Percentiles rank a stretch among this genome's conserved stretches.
phyloP scores from a whole-genome alignment of 2,329 filamentous ascomycete species.

The Trichoderma koningiopsis region DNA sequence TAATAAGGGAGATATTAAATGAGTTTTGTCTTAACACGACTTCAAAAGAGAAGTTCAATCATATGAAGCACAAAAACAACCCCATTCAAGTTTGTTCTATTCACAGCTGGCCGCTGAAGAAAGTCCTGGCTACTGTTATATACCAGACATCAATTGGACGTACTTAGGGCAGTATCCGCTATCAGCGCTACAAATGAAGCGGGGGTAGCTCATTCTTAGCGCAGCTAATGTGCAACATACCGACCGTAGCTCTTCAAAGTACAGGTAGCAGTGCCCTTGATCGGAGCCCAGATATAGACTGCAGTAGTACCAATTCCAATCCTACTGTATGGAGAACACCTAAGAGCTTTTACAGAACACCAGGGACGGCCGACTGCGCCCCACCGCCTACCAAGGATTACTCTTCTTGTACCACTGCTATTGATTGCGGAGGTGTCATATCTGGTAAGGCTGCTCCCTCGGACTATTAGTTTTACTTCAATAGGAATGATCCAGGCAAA shows the following conservation, averaged over 20 bases:
- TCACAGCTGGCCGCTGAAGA: no score
- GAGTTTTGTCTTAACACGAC: not conserved
- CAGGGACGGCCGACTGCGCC: not conserved
- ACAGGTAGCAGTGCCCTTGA: not conserved
- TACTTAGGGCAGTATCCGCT: no score
- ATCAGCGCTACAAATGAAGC: no score
- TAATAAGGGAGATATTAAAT: not conserved
- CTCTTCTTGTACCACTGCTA: not conserved
- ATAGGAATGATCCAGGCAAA: not conserved
- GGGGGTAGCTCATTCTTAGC: no score
- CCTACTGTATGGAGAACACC: not conserved
- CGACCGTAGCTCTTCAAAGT: no score
- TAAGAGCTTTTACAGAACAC: not conserved
- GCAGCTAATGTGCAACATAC: no score
- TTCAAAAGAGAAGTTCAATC: no score
- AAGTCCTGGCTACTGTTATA: no score
- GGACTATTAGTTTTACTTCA: not conserved
- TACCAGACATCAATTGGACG: no score
- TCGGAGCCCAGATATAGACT: not conserved
- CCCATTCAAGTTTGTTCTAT: no score
- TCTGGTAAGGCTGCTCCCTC: not conserved
- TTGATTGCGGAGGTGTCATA: not conserved
- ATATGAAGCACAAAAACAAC: no score
- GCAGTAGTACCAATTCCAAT: not conserved
- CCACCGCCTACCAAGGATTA: not conserved